Evolutionary conservation across 208 protist genomes (phyloP), one percentile per base, ranked within the genome.

Genomic region (Trypanosomatidae sp.): DNA sequence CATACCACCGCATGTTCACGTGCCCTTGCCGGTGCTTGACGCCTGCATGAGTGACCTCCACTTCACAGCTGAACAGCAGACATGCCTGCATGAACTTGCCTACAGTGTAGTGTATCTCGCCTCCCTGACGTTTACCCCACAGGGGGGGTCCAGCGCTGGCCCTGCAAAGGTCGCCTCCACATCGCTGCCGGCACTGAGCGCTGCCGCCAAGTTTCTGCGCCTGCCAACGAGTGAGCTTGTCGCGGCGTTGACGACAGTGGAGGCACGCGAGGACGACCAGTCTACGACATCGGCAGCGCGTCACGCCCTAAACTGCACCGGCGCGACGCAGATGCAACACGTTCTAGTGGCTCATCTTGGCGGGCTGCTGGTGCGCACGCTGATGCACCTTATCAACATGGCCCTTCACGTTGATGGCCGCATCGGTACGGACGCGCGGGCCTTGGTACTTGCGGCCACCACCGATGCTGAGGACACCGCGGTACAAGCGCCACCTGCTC

Each of bases 271-370:
- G 5, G 47, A 33, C n/a, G 52, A 28, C 19, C 44, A 36, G 36
- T 2, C 25, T n/a, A 19, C 39, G 3, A 46, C n/a, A 13, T 7
- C 4, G 7, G 4, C n/a, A n/a, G 49, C 33, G 43, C 67, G 62
- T 1, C 74, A 79, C 33, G 62, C 74, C 17, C n/a, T 74, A 55
- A 73, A 79, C 62, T 74, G 62, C n/a, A 43, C 74, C 25, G 74
- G 74, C 36, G 74, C 74, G 19, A 36, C 43, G 56, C 74, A 79
- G 74, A 64, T 79, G 68, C 74, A 74, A 53, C 50, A 49, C 6
- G 62, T 43, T 47, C 19, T 79, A 30, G 62, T 79, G 30, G 62
- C 60, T 22, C 59, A 70, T 33, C 58, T 79, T 7, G 74, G 68
- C 36, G 74, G 74, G 5, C 19, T 79, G 7, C 50, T 79, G 30